Percentiles rank a stretch among this genome's conserved stretches.
phyloP scores from a whole-genome alignment of 495 filamentous ascomycete species.

The Aspergillus cristatus region DNA sequence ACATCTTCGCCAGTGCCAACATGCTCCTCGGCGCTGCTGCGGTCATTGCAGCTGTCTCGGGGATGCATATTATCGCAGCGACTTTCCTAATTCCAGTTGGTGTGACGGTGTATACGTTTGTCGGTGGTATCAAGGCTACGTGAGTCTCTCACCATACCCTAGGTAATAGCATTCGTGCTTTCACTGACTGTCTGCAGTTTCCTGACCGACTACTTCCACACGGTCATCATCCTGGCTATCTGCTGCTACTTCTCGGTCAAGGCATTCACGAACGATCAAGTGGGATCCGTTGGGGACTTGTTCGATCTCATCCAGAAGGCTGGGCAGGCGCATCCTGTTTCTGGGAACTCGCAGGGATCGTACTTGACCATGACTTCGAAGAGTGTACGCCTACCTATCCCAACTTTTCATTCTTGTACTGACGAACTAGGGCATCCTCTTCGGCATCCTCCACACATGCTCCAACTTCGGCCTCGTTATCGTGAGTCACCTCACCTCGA shows the following conservation, averaged over 20 bases:
- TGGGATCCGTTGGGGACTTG: slow-evolving; percentile 34
- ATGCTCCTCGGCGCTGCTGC: slow-evolving; percentile 35
- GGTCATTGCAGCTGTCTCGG: slow-evolving; percentile 31
- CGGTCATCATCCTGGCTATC: slow-evolving; percentile 39
- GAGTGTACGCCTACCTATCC: slow-evolving; percentile 16
- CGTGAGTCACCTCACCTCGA: slow-evolving; percentile 16
- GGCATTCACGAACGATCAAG: slow-evolving; percentile 23
- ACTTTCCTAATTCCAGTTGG: slow-evolving; percentile 37
- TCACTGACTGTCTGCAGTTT: slow-evolving; percentile 26
- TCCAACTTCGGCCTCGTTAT: slow-evolving; percentile 35
- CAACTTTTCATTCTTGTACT: not conserved
- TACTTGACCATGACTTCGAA: slow-evolving; percentile 44
- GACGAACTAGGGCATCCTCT: slow-evolving; percentile 23
- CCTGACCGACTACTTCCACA: slow-evolving; percentile 36
- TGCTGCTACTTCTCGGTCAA: slow-evolving; percentile 40
- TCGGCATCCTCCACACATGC: slow-evolving; percentile 36
- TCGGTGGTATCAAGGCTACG: slow-evolving; percentile 41
- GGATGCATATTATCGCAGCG: slow-evolving; percentile 38
- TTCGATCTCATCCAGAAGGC: slow-evolving; percentile 40
- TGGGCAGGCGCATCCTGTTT: slow-evolving; percentile 28
- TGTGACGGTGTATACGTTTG: slow-evolving; percentile 34
- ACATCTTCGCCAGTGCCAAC: slow-evolving; percentile 34
- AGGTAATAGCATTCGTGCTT: slow-evolving; percentile 4
- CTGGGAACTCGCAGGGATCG: slow-evolving; percentile 36
- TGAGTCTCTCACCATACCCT: slow-evolving; percentile 8